Base-by-base conservation (phyloP, 768 basidiomycete species). In the Boletus pseudopeckii region DNA sequence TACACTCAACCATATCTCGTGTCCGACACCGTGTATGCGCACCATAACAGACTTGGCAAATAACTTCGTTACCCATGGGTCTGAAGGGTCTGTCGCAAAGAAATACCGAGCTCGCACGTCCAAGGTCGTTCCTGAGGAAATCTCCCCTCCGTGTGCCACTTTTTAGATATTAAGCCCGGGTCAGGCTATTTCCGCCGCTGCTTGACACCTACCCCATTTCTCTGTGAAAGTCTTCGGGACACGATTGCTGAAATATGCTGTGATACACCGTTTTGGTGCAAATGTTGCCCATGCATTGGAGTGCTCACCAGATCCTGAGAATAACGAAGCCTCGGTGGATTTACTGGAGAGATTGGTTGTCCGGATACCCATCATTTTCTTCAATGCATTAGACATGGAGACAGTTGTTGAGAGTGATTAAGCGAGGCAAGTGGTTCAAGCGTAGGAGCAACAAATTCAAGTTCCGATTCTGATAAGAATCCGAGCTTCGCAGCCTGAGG, bases 171-270 rank as follows among this genome's bases (percentile, higher is more conserved):
- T 50, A 18, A 54, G 34, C 11, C 7, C 5, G 9, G 9, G 22
- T 36, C 10, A n/a, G 5, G 20, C 9, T 6, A 33, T 22, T 17
- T 38, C n/a, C 7, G 13, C 4, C 7, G 17, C 28, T 15, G 17
- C 7, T 42, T 0, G 11, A 37, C 7, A 57, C 70, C 15, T 38
- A 65, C 68, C 54, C 68, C 68, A 69, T 55, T 48, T 47, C 22
- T 71, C 55, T 20, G 33, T 51, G 15, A 63, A n/a, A 17, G 38
- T 7, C 1, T 39, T 59, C 26, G 70, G 65, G 7, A 69, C 68
- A 4, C 46, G 57, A 11, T 53, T 59, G 44, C 68, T 69, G 43
- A 69, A 69, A 49, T 67, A 71, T 9, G 68, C 68, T 69, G 39
- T 15, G 18, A 55, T 42, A 13, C 9, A 14, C 26, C 10, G 20